A percentile compares a stretch with the other conserved stretches of the same genome.
phyloP scores from a whole-genome alignment of 805 yeast species.

The Clavispora santaluciae region DNA sequence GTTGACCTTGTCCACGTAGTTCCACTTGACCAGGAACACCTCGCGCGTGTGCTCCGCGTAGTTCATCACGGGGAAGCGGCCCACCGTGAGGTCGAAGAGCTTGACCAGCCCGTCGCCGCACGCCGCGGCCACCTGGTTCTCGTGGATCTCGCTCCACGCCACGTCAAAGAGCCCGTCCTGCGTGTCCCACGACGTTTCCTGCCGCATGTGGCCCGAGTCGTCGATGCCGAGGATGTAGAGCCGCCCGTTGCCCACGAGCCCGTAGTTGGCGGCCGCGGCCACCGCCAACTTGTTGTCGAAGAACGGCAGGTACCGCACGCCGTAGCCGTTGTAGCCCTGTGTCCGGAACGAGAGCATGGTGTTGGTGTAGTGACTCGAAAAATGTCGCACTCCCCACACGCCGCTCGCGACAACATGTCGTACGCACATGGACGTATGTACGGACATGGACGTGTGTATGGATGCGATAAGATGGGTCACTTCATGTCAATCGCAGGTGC shows the following conservation, averaged over 20 bases:
- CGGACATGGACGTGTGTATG: too few relatives aligned
- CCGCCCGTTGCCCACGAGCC: slow-evolving; percentile 91
- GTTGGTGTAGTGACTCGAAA: too few relatives aligned
- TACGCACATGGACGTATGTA: too few relatives aligned
- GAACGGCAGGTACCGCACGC: slow-evolving; percentile 85
- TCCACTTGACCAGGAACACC: slow-evolving; percentile 73
- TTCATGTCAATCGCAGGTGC: too few relatives aligned
- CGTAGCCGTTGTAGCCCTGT: slow-evolving; percentile 79
- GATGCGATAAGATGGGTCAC: too few relatives aligned
- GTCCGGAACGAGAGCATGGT: slow-evolving; percentile 70
- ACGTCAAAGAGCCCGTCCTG: slow-evolving; percentile 89
- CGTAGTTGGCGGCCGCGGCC: slow-evolving; percentile 88
- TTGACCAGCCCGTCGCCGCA: slow-evolving; percentile 89
- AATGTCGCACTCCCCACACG: too few relatives aligned
- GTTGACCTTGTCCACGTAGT: slow-evolving; percentile 56
- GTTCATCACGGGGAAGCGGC: slow-evolving; percentile 66
- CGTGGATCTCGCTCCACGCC: slow-evolving; percentile 89
- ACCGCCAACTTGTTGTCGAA: slow-evolving; percentile 87
- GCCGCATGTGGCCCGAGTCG: slow-evolving; percentile 55
- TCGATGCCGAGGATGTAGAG: slow-evolving; percentile 65
- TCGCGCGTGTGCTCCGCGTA: slow-evolving; percentile 76
- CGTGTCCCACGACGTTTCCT: slow-evolving; percentile 66
- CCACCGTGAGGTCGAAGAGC: slow-evolving; percentile 68
- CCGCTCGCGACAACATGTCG: too few relatives aligned
- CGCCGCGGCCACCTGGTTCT: slow-evolving; percentile 76